Evolutionary conservation across 192 early-diverging fungal species (phyloP).

Genomic region (Radiomyces spectabilis): DNA sequence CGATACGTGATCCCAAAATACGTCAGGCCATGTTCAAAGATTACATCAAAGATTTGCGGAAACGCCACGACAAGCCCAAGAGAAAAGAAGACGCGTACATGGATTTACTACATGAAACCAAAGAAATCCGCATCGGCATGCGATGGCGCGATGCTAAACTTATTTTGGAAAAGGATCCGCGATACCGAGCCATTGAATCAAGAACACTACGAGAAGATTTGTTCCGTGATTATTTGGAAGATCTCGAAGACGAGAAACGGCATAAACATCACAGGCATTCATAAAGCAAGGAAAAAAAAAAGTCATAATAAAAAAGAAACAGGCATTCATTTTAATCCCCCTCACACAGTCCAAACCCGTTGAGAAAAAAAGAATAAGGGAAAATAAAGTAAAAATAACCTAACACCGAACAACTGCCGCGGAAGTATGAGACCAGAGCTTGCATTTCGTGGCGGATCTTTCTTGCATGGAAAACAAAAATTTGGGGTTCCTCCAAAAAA

Average conservation of each 20-base stretch:
- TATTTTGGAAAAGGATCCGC: slow-evolving; percentile 55
- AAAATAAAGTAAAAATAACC: too few species aligned
- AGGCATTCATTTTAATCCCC: too few species aligned
- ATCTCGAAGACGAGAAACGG: slow-evolving; percentile 28
- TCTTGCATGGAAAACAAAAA: too few species aligned
- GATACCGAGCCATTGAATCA: slow-evolving; percentile 57
- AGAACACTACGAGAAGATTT: slow-evolving; percentile 59
- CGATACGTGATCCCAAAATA: slow-evolving; percentile 47
- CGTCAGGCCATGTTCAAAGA: slow-evolving; percentile 59
- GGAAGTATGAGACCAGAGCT: too few species aligned
- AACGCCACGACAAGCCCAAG: slow-evolving; percentile 13
- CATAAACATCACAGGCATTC: too few species aligned
- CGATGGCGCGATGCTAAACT: slow-evolving; percentile 62
- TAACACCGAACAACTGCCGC: too few species aligned
- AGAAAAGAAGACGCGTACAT: slow-evolving; percentile 47
- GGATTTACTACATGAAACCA: slow-evolving; percentile 48
- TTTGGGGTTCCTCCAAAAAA: too few species aligned
- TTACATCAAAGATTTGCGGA: slow-evolving; percentile 45
- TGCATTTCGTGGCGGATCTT: too few species aligned
- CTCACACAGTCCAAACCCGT: too few species aligned
- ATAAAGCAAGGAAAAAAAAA: too few species aligned
- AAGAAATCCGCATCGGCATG: slow-evolving; percentile 45
- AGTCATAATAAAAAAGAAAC: too few species aligned
- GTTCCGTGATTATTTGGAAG: slow-evolving; percentile 57
- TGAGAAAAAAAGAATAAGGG: too few species aligned